phyloP scores from a whole-genome alignment of 192 early-diverging fungal species.

The Backusella westeae region DNA sequence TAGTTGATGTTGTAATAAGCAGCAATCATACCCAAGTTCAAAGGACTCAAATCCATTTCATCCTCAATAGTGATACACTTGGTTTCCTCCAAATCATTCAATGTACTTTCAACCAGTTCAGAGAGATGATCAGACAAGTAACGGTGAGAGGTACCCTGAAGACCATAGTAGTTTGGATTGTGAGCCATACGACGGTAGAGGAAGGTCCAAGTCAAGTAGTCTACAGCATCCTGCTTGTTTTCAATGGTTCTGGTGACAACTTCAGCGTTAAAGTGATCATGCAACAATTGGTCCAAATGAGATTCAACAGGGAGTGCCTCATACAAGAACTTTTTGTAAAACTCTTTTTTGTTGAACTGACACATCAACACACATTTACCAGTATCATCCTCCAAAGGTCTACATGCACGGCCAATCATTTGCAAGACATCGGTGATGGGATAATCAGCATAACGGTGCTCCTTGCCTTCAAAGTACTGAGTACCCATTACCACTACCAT shows the following conservation, averaged over 20 bases:
- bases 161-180: slow-evolving; percentile 96
- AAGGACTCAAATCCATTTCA: slow-evolving; percentile 71
- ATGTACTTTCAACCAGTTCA: slow-evolving; percentile 89
- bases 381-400: slow-evolving; percentile 58
- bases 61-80: slow-evolving; percentile 79
- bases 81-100: slow-evolving; percentile 81
- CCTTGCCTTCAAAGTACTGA: slow-evolving; percentile 90
- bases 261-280: slow-evolving; percentile 98
- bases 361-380: slow-evolving; percentile 93
- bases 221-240: slow-evolving; percentile 98
- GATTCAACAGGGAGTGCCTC: slow-evolving; percentile 96
- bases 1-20: slow-evolving; percentile 98
- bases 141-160: slow-evolving; percentile 83
- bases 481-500: slow-evolving; percentile 96
- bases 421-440: slow-evolving; percentile 93
- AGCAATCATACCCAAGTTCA: slow-evolving; percentile 97
- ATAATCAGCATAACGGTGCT: slow-evolving; percentile 96
- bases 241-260: slow-evolving; percentile 93
- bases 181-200: slow-evolving; percentile 93
- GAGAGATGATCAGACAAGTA: slow-evolving; percentile 93
- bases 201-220: slow-evolving; percentile 99
- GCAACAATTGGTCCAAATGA: slow-evolving; percentile 89
- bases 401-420: slow-evolving; percentile 95
- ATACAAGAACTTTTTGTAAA: slow-evolving; percentile 97
- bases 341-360: slow-evolving; percentile 90